These are phyloP conservation scores for Wakefieldia striispora DNA, from an alignment of 768 basidiomycete species.

Conservation along the genomic window DNA sequence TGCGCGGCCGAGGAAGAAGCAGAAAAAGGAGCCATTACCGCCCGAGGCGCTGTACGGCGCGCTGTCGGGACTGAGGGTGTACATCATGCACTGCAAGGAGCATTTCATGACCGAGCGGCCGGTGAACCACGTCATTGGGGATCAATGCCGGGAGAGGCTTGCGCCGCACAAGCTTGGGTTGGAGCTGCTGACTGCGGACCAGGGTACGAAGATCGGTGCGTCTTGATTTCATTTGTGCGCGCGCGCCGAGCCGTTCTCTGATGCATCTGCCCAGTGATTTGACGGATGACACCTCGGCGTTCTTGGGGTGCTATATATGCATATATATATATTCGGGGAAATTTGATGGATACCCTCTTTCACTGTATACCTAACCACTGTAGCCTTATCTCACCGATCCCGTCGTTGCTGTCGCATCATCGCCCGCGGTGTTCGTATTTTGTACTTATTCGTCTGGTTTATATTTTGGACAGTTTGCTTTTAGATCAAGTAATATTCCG, in stretches of 20 bases:
- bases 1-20: conserved; percentile 34
- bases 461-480: background rate
- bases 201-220: conserved; percentile 82
- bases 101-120: conserved; percentile 50
- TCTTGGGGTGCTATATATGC: conserved; percentile 7
- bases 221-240: conserved; percentile 8
- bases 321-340: conserved; percentile 5
- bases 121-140: conserved; percentile 64
- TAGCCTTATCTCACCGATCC: conserved; percentile 32
- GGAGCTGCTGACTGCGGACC: conserved; percentile 66
- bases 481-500: background rate
- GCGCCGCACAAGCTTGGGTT: conserved; percentile 63
- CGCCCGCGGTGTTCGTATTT: background rate
- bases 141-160: conserved; percentile 68
- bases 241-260: background rate
- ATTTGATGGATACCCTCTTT: conserved; percentile 18
- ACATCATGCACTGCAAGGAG: conserved; percentile 88
- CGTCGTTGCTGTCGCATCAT: no score
- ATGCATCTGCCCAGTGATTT: conserved; percentile 33
- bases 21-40: conserved; percentile 36
- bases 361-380: conserved; percentile 38
- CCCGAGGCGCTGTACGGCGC: conserved; percentile 48
- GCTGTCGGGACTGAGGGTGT: conserved; percentile 63
- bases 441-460: background rate
- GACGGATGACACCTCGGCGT: conserved; percentile 12